Evolutionary conservation across 2,329 filamentous ascomycete genomes (phyloP).

Genomic region (Rutstroemia sp.): DNA sequence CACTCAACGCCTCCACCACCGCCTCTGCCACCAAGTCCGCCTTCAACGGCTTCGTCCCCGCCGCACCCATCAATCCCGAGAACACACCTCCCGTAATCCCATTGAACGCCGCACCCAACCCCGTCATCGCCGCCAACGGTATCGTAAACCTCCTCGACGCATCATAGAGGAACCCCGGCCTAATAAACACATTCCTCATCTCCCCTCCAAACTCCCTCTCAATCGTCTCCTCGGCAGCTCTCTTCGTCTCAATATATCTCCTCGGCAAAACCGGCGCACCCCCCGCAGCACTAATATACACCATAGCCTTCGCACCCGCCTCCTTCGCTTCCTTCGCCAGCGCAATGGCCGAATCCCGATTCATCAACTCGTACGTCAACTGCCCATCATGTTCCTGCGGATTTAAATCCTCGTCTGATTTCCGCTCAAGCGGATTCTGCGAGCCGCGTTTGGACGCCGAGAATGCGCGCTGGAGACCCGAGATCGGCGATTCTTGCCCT

Average conservation of each 20-base stretch:
- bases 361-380: constrained; percentile 96
- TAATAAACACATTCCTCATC: constrained; percentile 74
- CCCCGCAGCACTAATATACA: constrained; percentile 82
- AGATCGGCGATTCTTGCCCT: constrained; percentile 74
- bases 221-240: constrained; percentile 79
- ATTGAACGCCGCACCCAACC: constrained; percentile 71
- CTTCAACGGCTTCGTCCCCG: constrained; percentile 78
- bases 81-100: constrained; percentile 68
- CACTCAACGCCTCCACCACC: constrained; percentile 76
- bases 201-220: constrained; percentile 63
- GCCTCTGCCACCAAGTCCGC: constrained; percentile 84
- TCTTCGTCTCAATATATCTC: constrained; percentile 85
- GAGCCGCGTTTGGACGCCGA: constrained; percentile 55
- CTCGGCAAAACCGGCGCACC: constrained; percentile 78
- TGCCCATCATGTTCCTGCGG: constrained; percentile 63
- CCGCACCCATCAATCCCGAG: constrained; percentile 70
- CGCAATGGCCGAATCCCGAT: constrained; percentile 78
- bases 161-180: constrained; percentile 88
- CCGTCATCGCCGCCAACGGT: constrained; percentile 72
- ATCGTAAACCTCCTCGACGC: constrained; percentile 72
- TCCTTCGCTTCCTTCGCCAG: constrained; percentile 69
- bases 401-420: constrained; percentile 51
- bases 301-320: constrained; percentile 62
- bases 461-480: constrained; percentile 74
- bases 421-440: constrained; percentile 61